phyloP scores from a whole-genome alignment of 2,329 filamentous ascomycete genomes.

The Neofusicoccum sp. region DNA sequence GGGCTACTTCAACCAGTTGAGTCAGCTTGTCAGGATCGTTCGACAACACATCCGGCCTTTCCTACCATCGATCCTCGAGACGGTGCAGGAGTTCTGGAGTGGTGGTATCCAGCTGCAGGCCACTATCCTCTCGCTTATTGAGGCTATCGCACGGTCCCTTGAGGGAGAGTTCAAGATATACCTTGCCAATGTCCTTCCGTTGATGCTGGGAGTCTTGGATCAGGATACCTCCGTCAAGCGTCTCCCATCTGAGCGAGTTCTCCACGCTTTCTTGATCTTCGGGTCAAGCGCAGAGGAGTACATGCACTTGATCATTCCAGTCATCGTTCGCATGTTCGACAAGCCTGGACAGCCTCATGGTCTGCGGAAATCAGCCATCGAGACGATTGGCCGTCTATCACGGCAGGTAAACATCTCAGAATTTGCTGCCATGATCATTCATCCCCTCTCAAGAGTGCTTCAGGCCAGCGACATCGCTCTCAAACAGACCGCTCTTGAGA shows the following conservation, averaged over 20 bases:
- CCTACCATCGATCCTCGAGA: conserved; percentile 78
- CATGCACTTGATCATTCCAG: conserved; percentile 97
- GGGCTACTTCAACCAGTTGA: conserved; percentile 96
- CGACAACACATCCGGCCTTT: conserved; percentile 94
- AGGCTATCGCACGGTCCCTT: conserved; percentile 87
- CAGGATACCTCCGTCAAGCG: conserved; percentile 74
- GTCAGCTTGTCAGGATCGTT: conserved; percentile 89
- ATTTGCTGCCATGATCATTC: conserved; percentile 93
- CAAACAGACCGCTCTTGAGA: conserved; percentile 83
- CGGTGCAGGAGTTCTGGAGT: conserved; percentile 89
- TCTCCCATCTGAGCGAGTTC: conserved; percentile 81
- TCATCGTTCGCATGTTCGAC: conserved; percentile 92
- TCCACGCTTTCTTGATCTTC: conserved; percentile 95
- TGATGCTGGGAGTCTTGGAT: conserved; percentile 93
- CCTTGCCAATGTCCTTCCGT: conserved; percentile 78
- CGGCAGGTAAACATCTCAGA: conserved; percentile 96
- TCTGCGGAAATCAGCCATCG: conserved; percentile 84
- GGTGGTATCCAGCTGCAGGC: conserved; percentile 76
- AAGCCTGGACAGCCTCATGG: conserved; percentile 76
- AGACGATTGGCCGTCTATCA: conserved; percentile 90
- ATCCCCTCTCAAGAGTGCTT: conserved; percentile 82
- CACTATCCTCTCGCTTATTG: conserved; percentile 87
- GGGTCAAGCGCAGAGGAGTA: conserved; percentile 96
- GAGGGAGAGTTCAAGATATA: conserved; percentile 99
- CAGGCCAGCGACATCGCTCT: conserved; percentile 69